Evolutionary conservation across 495 filamentous ascomycete species (phyloP), one percentile per base, ranked within the genome.

Genomic region (Penicillium arizonense): DNA sequence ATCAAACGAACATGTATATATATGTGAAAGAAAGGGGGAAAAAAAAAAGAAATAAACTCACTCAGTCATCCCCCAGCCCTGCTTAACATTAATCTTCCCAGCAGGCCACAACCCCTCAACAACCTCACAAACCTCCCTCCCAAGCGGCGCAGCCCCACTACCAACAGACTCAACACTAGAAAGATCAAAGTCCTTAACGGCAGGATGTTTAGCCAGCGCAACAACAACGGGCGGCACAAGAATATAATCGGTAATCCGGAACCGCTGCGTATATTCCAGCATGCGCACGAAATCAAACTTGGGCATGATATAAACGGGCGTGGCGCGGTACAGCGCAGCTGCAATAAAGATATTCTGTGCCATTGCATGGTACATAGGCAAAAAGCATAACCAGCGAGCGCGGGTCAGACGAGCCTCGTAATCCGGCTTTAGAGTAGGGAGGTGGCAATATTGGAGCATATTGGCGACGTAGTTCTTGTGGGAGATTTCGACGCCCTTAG

Each of bases 51-150:
- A 43, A 34, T 35, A 12, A 47, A 78, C 72, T 58, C 64, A 81
- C 77, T 91, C 88, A 0, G 88, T 92, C 84, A 92, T 89, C 5
- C 90, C 90, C 86, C 88, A 95, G 0, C 88, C 90, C 61, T 95
- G 90, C 46, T 83, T 87, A 7, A 93, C 63, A 57, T 78, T 77
- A 16, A 87, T 64, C 21, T 73, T 68, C 20, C 79, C 77, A 10
- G 70, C 67, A 4, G 78, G 77, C 75, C 85, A 85, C 18, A 85
- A 55, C 52, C 73, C 77, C 61, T 83, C 72, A 33, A 82, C 75
- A 46, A 86, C 82, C 0, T 72, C 71, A 58, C 72, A 76, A n/a
- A 85, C 67, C 62, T 89, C 87, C n/a, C 71, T 58, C 0, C 80
- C 79, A 47, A 89, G 68, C 4, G 85, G 86, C 8, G 86, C 86